phyloP scores from a whole-genome alignment of 2,329 filamentous ascomycete species.

The Talaromyces sp. region DNA sequence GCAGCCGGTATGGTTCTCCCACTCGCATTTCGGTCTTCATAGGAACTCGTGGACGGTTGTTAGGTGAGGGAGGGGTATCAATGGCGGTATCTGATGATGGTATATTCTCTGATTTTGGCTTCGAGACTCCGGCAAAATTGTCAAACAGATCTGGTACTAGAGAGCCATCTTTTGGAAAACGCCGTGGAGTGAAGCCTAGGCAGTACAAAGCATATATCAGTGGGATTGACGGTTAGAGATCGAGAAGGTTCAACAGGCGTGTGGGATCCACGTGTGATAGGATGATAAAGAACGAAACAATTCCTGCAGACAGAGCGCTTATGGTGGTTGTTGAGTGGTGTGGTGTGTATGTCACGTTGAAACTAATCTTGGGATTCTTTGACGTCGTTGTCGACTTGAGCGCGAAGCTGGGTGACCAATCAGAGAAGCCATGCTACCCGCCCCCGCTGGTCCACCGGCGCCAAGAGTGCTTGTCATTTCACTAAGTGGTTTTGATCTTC shows the following conservation, averaged over 20 bases:
- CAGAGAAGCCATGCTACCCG: not conserved
- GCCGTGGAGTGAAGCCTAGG: not conserved
- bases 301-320: not conserved
- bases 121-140: not conserved
- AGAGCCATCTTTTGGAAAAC: not conserved
- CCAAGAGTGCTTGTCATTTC: not conserved
- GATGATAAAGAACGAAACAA: no score
- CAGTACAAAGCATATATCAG: not conserved
- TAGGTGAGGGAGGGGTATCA: not conserved
- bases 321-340: not conserved
- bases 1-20: conserved; percentile 15
- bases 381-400: conserved; percentile 3
- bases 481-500: not conserved
- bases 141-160: not conserved
- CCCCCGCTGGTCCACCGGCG: conserved; percentile 10
- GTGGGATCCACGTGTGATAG: not conserved
- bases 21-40: conserved; percentile 9
- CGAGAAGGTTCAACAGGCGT: not conserved
- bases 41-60: no score
- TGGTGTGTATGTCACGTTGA: not conserved
- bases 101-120: not conserved
- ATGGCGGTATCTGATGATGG: not conserved
- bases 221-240: not conserved
- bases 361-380: not conserved
- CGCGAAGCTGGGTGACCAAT: conserved; percentile 11